Conservation (phyloP, 345 rosid genomes). For the Camelina sativa region DNA sequence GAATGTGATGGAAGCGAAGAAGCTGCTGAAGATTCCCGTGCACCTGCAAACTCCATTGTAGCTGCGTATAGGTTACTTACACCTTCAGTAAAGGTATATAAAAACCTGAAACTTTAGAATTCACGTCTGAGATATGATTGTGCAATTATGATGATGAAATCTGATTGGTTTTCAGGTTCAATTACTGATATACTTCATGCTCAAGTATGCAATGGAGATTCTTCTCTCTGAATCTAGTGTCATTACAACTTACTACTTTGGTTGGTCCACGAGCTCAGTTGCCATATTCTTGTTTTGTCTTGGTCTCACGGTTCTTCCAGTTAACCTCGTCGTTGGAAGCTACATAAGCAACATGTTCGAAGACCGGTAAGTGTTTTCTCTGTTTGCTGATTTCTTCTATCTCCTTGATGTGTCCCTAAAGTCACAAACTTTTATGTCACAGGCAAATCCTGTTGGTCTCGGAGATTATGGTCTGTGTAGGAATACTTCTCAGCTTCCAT, state of each 20-base stretch:
- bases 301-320: slow-evolving; percentile 96
- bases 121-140: background rate
- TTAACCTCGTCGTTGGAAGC: slow-evolving; percentile 84
- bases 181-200: slow-evolving; percentile 93
- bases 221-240: slow-evolving; percentile 96
- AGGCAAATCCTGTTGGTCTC: slow-evolving; percentile 95
- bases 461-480: slow-evolving; percentile 83
- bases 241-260: slow-evolving; percentile 75
- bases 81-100: slow-evolving; percentile 83
- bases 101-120: background rate
- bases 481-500: slow-evolving; percentile 84
- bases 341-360: slow-evolving; percentile 97
- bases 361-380: slow-evolving; percentile 63
- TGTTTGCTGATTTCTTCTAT: background rate
- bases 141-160: background rate
- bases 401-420: slow-evolving; percentile 5
- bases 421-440: slow-evolving; percentile 27
- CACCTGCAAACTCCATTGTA: slow-evolving; percentile 67
- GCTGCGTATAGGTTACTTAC: slow-evolving; percentile 87
- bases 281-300: slow-evolving; percentile 86
- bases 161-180: slow-evolving; percentile 66
- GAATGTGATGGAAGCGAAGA: slow-evolving; percentile 74
- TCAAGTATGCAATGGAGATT: slow-evolving; percentile 93
- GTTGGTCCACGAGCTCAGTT: slow-evolving; percentile 81
- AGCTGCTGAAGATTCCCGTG: slow-evolving; percentile 55